phyloP scores from a whole-genome alignment of 2,329 filamentous ascomycete genomes.

The Aureobasidium mangrovei region DNA sequence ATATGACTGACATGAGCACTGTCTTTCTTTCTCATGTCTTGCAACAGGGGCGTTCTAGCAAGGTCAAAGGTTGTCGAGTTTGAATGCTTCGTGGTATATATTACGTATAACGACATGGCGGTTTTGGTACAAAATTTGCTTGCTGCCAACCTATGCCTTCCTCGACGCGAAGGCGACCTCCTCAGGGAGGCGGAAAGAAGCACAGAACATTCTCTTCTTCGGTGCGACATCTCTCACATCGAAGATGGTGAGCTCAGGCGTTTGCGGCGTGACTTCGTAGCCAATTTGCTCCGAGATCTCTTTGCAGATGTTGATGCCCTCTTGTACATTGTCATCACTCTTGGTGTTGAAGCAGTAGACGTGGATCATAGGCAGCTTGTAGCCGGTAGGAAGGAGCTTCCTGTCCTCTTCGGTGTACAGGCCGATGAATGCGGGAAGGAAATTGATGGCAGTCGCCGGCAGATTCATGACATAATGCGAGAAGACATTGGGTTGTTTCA shows the following conservation, averaged over 20 bases:
- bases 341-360: conserved; percentile 92
- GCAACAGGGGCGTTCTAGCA: not conserved
- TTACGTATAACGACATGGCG: not conserved
- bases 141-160: not conserved
- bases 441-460: conserved; percentile 78
- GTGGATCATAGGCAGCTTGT: conserved; percentile 69
- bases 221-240: conserved; percentile 83
- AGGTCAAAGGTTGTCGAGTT: not conserved
- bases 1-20: not conserved
- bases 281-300: conserved; percentile 56
- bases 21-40: too few species aligned
- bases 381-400: conserved; percentile 18
- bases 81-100: conserved; percentile 1
- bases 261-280: conserved; percentile 48
- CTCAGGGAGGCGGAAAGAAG: conserved; percentile 74
- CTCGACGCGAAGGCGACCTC: conserved; percentile 67
- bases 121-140: not conserved
- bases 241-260: conserved; percentile 47
- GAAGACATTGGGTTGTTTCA: conserved; percentile 60
- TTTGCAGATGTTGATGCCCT: conserved; percentile 52
- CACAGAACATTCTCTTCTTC: conserved; percentile 94
- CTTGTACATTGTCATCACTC: conserved; percentile 60
- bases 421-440: conserved; percentile 68
- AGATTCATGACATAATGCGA: conserved; percentile 98
- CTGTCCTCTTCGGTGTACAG: conserved; percentile 50